Conservation (phyloP, 306 rosid genomes). For the Astragalus membranaceus region DNA sequence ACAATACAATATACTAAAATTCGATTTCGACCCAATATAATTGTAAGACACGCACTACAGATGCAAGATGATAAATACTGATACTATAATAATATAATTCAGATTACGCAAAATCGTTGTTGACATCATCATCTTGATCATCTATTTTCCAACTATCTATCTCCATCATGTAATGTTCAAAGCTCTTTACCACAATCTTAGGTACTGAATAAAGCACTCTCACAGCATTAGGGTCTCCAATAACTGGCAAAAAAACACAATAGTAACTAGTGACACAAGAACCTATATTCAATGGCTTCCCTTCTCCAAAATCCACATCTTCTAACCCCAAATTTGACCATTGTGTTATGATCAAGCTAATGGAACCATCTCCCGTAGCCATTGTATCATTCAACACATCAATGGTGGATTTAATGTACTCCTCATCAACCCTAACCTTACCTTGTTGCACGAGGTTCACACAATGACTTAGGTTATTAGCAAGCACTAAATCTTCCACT, state of each 20-base stretch:
- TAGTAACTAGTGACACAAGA: constrained; percentile 42
- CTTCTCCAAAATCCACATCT: constrained; percentile 72
- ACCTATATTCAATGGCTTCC: constrained; percentile 58
- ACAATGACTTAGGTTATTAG: constrained; percentile 40
- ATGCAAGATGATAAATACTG: too few relatives aligned
- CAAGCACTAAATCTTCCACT: constrained; percentile 31
- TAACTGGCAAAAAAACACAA: constrained; percentile 66
- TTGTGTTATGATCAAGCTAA: constrained; percentile 54
- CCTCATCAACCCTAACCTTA: constrained; percentile 37
- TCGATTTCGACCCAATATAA: too few relatives aligned
- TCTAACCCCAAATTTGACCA: constrained; percentile 69
- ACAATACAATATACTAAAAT: too few relatives aligned
- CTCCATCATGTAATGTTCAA: constrained; percentile 36
- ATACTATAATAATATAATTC: too few relatives aligned
- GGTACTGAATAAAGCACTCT: constrained; percentile 70
- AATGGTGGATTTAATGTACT: constrained; percentile 47
- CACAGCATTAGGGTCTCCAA: constrained; percentile 40
- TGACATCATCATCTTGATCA: background rate
- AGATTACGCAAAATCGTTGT: too few relatives aligned
- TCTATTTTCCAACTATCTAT: constrained; percentile 15
- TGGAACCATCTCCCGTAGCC: constrained; percentile 34
- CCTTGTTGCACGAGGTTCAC: constrained; percentile 54
- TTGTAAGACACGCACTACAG: too few relatives aligned
- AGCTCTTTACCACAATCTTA: constrained; percentile 36
- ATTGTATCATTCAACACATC: constrained; percentile 60